phyloP scores from a whole-genome alignment of 805 yeast genomes.

The Metschnikowia continentalis region DNA sequence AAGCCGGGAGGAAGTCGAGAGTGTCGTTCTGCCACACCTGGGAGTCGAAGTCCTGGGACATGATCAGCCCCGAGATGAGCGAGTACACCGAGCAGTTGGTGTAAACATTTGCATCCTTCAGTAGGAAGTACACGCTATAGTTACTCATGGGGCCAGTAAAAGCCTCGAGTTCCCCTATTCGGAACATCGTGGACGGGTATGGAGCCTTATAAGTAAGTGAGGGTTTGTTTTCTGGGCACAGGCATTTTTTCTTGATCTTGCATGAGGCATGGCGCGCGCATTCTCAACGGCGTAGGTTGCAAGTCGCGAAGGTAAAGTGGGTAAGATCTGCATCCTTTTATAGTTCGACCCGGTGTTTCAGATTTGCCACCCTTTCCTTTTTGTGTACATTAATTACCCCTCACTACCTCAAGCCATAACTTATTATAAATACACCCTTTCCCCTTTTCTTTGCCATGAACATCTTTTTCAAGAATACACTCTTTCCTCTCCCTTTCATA shows the following conservation, averaged over 20 bases:
- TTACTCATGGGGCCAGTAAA: conserved; percentile 14
- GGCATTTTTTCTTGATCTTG: conserved; percentile 8
- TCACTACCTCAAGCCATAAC: no score
- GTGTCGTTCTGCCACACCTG: conserved; percentile 14
- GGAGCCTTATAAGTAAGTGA: neutral
- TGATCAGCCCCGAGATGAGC: conserved; percentile 31
- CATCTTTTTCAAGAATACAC: no score
- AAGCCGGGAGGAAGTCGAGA: conserved; percentile 33
- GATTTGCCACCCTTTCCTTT: neutral
- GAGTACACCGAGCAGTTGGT: conserved; percentile 38
- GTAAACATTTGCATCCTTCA: conserved; percentile 27
- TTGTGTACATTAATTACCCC: no score
- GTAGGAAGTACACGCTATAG: conserved; percentile 17
- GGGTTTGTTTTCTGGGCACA: neutral
- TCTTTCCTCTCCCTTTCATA: no score
- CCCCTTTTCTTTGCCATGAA: neutral
- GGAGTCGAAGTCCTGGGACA: conserved; percentile 18
- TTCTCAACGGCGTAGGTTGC: neutral
- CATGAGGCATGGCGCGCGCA: neutral
- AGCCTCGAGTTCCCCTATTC: neutral
- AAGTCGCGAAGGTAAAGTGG: neutral
- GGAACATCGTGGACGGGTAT: neutral
- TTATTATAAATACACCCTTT: neutral
- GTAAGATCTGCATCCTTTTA: no score
- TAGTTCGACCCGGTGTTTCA: neutral